These are phyloP conservation scores for Kazachstania psychrophila DNA, from an alignment of 805 yeast species.

Conservation along the genomic window DNA sequence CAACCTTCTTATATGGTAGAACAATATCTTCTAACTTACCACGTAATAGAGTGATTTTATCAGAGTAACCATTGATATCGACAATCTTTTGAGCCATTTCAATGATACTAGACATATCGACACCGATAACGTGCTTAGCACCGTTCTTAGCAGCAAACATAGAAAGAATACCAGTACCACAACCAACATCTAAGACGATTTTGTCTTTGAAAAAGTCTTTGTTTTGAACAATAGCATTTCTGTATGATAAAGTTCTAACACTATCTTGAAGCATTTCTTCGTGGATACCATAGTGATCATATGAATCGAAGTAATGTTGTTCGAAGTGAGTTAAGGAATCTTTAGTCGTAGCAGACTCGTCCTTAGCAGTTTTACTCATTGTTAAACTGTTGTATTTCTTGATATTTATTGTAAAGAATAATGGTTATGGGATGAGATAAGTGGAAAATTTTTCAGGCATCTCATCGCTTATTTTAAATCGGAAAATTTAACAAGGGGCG, in stretches of 20 bases:
- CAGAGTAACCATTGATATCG: constrained; percentile 70
- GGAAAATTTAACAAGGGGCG: no score
- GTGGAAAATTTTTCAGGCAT: no score
- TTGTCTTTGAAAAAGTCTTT: constrained; percentile 84
- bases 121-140: constrained; percentile 94
- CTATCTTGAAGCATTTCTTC: constrained; percentile 98
- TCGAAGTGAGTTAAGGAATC: constrained; percentile 57
- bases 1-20: constrained; percentile 81
- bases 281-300: constrained; percentile 95
- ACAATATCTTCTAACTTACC: constrained; percentile 92
- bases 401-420: no score
- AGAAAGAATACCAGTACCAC: constrained; percentile 96
- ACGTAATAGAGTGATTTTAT: constrained; percentile 76
- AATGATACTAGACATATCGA: constrained; percentile 93
- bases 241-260: constrained; percentile 82
- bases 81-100: constrained; percentile 92
- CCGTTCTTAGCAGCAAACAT: constrained; percentile 99
- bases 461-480: no score
- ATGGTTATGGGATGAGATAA: no score
- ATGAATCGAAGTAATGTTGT: constrained; percentile 90
- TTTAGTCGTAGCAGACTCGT: constrained; percentile 58
- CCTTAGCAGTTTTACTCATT: constrained; percentile 21
- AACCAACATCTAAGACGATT: constrained; percentile 93
- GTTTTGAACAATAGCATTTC: constrained; percentile 88
- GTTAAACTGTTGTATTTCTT: no score